Evolutionary conservation across 352 stramenopile genomes (phyloP).

Genomic region (Phytophthora cactorum): DNA sequence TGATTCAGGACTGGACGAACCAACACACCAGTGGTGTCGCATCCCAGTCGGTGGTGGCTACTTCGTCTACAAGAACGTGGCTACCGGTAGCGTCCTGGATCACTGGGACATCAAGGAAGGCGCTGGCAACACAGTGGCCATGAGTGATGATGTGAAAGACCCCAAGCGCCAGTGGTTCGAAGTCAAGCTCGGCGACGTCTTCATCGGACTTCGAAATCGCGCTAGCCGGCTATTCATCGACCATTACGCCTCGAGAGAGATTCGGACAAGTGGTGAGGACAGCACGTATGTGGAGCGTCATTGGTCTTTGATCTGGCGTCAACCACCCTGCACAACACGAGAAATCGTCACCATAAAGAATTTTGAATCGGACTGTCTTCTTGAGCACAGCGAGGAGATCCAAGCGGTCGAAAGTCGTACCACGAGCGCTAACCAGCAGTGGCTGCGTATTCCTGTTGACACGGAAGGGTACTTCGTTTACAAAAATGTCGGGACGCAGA

Average conservation of each 20-base stretch:
- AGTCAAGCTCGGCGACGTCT: background rate
- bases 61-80: slow-evolving; percentile 6
- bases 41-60: background rate
- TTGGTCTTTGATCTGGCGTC: slow-evolving; percentile 3
- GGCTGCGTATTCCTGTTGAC: background rate
- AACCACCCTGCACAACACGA: background rate
- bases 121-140: background rate
- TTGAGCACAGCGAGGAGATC: background rate
- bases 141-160: background rate
- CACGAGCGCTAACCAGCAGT: background rate
- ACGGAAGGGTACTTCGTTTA: background rate
- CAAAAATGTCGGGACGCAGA: background rate
- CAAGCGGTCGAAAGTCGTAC: background rate
- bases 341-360: background rate
- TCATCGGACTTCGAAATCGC: slow-evolving; percentile 1
- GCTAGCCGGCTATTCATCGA: background rate
- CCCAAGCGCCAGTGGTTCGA: slow-evolving; percentile 2
- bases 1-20: background rate
- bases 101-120: background rate
- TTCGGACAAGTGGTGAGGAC: background rate
- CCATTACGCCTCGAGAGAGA: background rate
- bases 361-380: background rate
- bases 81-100: background rate
- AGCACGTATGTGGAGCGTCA: background rate
- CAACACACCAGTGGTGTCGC: background rate